Evolutionary conservation across 2,329 filamentous ascomycete genomes (phyloP).

Genomic region (Penicillium sp.): DNA sequence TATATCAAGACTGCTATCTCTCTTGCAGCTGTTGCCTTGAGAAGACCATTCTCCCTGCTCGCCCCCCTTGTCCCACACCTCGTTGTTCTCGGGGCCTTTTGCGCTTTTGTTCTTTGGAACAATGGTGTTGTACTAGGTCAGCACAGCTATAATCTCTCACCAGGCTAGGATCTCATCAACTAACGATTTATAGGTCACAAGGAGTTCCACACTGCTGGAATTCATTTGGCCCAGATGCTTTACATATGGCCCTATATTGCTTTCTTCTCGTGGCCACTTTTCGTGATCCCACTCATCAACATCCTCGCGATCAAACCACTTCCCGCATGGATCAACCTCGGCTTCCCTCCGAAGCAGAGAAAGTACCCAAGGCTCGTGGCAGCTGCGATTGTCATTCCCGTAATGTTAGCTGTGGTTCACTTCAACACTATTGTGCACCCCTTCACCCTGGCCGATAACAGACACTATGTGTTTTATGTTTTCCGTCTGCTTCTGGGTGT

Average conservation of each 20-base stretch:
- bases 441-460: conserved; percentile 93
- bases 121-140: conserved; percentile 85
- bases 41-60: conserved; percentile 43
- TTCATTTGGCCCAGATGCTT: conserved; percentile 89
- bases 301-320: conserved; percentile 37
- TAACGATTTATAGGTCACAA: conserved; percentile 72
- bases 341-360: conserved; percentile 32
- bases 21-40: conserved; percentile 59
- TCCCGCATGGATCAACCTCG: conserved; percentile 36
- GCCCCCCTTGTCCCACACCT: conserved; percentile 55
- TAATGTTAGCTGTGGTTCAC: conserved; percentile 59
- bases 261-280: conserved; percentile 84
- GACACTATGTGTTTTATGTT: conserved; percentile 96
- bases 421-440: conserved; percentile 94
- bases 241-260: conserved; percentile 90
- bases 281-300: conserved; percentile 58
- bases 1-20: conserved; percentile 60
- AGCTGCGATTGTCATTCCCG: conserved; percentile 35
- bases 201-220: conserved; percentile 84
- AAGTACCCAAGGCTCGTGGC: conserved; percentile 43
- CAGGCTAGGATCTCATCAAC: not conserved
- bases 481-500: conserved; percentile 80
- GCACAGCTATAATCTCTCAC: conserved; percentile 19
- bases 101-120: conserved; percentile 79
- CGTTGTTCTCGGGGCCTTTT: conserved; percentile 67